Percentiles rank a stretch among this genome's conserved stretches.
Conservation (phyloP, 257 asterid genomes). For the Ehretia macrophylla region DNA sequence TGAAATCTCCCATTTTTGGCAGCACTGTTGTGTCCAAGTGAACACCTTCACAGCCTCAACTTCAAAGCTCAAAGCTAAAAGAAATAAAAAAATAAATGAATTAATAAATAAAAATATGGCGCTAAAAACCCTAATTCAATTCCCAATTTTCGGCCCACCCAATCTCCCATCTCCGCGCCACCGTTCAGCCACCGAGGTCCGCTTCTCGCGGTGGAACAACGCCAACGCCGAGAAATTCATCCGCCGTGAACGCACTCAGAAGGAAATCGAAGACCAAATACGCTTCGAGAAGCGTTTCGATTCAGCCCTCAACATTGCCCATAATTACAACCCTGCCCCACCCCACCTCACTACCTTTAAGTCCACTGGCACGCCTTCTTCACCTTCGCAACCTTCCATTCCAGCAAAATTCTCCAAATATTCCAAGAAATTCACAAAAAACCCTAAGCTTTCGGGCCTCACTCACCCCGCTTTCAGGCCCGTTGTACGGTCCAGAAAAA, state of each 20-base stretch:
- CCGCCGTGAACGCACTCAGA: constrained; percentile 53
- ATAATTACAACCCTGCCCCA: constrained; percentile 71
- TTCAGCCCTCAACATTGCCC: constrained; percentile 60
- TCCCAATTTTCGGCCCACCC: constrained; percentile 69
- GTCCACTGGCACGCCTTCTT: constrained; percentile 84
- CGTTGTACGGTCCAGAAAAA: constrained; percentile 24
- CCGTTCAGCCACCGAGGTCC: constrained; percentile 56
- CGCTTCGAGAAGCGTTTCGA: constrained; percentile 74
- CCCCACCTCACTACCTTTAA: constrained; percentile 59
- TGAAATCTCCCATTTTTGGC: no score
- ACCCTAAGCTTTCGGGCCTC: neutral
- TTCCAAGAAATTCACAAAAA: constrained; percentile 37
- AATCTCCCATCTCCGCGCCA: constrained; percentile 36
- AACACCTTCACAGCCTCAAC: neutral
- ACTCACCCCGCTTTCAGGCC: constrained; percentile 67
- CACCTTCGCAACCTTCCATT: constrained; percentile 80
- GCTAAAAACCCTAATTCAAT: constrained; percentile 41
- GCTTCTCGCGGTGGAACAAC: constrained; percentile 98
- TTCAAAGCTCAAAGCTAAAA: no score
- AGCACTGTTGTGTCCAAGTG: no score
- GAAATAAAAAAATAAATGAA: no score
- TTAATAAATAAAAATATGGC: constrained; percentile 24
- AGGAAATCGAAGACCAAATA: constrained; percentile 69
- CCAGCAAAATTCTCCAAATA: constrained; percentile 82
- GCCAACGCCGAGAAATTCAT: constrained; percentile 82